phyloP scores from a whole-genome alignment of 352 stramenopile genomes.

The Nannochloropsis limnetica region DNA sequence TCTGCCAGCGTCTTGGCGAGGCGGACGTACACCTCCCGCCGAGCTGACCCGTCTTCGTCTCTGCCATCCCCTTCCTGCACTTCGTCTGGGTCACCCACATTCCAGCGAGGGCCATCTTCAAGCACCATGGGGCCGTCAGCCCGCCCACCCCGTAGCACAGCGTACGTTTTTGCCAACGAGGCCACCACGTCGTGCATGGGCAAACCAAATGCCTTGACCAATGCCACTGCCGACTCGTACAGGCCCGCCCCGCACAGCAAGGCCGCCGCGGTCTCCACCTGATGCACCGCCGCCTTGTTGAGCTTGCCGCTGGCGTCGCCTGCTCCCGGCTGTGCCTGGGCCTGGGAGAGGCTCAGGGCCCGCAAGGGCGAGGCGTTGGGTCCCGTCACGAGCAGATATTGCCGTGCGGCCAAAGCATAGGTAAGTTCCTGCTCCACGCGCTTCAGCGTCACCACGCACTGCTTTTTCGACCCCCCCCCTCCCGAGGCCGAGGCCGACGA shows the following conservation, averaged over 20 bases:
- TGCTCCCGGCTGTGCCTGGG: not conserved
- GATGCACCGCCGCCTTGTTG: not conserved
- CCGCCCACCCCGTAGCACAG: not conserved
- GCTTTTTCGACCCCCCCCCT: not conserved
- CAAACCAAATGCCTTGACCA: not conserved
- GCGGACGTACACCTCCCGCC: not conserved
- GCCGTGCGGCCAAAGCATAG: conserved; percentile 6
- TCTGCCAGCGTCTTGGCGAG: conserved; percentile 3
- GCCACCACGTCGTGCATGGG: not conserved
- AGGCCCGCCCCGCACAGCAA: not conserved
- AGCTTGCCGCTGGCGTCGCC: not conserved
- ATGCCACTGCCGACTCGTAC: conserved; percentile 6
- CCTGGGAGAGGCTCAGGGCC: conserved; percentile 8
- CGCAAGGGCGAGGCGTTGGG: not conserved
- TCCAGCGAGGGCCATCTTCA: not conserved
- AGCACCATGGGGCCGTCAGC: not conserved
- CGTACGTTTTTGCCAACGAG: not conserved
- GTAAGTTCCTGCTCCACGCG: conserved; percentile 11
- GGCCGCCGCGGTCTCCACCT: not conserved
- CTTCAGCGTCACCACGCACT: conserved; percentile 7
- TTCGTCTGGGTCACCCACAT: not conserved
- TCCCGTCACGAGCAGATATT: conserved; percentile 15
- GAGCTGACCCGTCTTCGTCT: not conserved
- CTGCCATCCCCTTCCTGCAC: not conserved
- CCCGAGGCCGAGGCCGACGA: not conserved